These are phyloP conservation scores for Inga laurina DNA, from an alignment of 306 rosid species.

Conservation along the genomic window DNA sequence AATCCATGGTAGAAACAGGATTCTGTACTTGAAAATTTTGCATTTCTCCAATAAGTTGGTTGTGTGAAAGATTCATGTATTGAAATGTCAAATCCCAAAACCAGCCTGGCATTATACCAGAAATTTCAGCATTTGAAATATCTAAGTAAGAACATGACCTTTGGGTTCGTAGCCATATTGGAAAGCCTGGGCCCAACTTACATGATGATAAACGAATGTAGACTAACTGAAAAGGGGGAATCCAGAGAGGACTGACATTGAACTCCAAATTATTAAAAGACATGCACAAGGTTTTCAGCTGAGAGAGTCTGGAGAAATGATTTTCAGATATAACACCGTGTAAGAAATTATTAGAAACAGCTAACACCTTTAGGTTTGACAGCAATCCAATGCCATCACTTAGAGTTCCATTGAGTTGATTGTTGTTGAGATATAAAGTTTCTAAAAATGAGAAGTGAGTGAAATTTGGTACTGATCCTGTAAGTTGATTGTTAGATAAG, in stretches of 20 bases:
- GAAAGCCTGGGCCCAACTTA: constrained; percentile 15
- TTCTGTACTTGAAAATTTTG: neutral
- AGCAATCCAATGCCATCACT: neutral
- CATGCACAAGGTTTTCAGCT: rapidly evolving
- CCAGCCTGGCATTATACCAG: neutral
- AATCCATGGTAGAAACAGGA: rapidly evolving
- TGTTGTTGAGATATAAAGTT: neutral
- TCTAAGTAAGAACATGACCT: rapidly evolving
- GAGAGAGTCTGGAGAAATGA: neutral
- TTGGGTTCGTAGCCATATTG: constrained; percentile 23
- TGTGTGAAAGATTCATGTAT: neutral
- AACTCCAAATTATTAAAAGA: neutral
- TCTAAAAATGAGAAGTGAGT: neutral
- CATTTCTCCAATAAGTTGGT: neutral
- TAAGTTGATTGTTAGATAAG: neutral
- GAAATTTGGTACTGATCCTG: constrained; percentile 1
- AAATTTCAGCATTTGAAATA: neutral
- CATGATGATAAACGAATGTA: neutral
- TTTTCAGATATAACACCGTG: neutral
- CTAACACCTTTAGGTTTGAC: neutral
- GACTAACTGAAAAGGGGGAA: neutral
- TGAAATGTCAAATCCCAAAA: neutral
- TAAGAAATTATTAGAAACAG: neutral
- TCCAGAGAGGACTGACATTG: neutral
- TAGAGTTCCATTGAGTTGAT: neutral